Evolutionary conservation across 257 asterid genomes (phyloP), one percentile per base, ranked within the genome.

Genomic region (Forsythia suspensa): DNA sequence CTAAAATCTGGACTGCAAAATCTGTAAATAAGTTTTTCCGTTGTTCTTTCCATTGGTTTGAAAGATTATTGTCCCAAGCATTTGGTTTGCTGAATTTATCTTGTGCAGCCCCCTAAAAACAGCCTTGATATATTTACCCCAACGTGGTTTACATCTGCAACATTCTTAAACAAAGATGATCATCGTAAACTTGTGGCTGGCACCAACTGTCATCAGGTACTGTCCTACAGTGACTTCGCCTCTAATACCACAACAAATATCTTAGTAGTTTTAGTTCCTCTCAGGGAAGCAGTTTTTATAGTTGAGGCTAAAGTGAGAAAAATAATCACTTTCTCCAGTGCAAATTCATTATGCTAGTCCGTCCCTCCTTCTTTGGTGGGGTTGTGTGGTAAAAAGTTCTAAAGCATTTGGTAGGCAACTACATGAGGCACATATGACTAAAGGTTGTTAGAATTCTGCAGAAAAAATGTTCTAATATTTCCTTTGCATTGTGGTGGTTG

Each of bases 131-230:
- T 95, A 76, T 91, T 93, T 85, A 87, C 92, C 73, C 99, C 98
- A 42, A 85, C 99, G 46, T 93, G 93, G 90, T 90, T 95, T 85
- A 95, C 99, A 52, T 92, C 89, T 81, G 91, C 96, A 46, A 87
- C 98, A 72, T 95, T 93, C 86, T 87, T 93, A 81, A 80, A 89
- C 78, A 82, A 90, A 63, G 96, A 91, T 83, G 99, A 95, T 84
- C 97, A 93, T 82, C 94, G 97, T 48, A 95, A 93, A 85, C 84
- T 95, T 81, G 94, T 85, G 51, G 89, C 97, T 48, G 97, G 99
- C 81, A 93, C 99, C 72, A 87, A 91, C 73, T 80, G 80, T 81
- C 97, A 92, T 83, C 96, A 92, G 98, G 99, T 95, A 84, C 72
- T 61, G 36, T 69, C 68, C 72, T 70, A 76, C 72, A 66, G 4